Conservation (phyloP, 768 basidiomycete species). For the Pulveroboletus sp. region DNA sequence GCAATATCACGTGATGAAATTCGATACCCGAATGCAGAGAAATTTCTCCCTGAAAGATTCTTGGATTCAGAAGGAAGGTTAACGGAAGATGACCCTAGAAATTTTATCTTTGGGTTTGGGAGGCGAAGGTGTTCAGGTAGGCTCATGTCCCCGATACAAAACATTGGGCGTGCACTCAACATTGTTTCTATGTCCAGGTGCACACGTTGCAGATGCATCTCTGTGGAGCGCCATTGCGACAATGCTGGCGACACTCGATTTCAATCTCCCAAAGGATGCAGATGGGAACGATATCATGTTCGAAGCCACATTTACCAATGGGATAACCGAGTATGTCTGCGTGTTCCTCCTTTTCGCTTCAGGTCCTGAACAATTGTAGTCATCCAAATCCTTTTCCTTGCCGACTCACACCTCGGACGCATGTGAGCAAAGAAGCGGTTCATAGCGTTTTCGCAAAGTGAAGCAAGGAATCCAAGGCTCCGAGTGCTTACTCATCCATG, state of each 20-base stretch:
- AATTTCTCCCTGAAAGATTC: conserved; percentile 15
- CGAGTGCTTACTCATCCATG: too few species aligned
- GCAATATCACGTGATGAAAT: conserved; percentile 11
- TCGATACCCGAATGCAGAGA: conserved; percentile 7
- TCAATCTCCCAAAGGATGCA: conserved; percentile 2
- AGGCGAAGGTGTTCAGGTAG: conserved; percentile 6
- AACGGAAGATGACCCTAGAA: conserved; percentile 6
- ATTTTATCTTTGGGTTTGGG: conserved; percentile 10
- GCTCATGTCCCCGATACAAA: too few species aligned
- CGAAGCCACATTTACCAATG: conserved; percentile 1
- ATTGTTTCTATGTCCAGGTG: neutral
- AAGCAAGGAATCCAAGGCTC: neutral
- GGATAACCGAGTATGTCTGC: neutral
- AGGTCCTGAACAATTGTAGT: neutral
- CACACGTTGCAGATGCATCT: conserved; percentile 6
- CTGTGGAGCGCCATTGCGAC: conserved; percentile 8
- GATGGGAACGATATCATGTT: conserved; percentile 10
- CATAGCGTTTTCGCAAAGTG: neutral
- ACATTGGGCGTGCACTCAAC: too few species aligned
- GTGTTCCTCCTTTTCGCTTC: neutral
- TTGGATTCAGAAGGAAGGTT: conserved; percentile 6
- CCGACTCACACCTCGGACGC: neutral
- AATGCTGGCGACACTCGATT: conserved; percentile 8
- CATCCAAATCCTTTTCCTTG: neutral
- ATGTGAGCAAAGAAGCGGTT: neutral